Conservation (phyloP, 1,284 basidiomycete species). For the Macrocybe sp. region DNA sequence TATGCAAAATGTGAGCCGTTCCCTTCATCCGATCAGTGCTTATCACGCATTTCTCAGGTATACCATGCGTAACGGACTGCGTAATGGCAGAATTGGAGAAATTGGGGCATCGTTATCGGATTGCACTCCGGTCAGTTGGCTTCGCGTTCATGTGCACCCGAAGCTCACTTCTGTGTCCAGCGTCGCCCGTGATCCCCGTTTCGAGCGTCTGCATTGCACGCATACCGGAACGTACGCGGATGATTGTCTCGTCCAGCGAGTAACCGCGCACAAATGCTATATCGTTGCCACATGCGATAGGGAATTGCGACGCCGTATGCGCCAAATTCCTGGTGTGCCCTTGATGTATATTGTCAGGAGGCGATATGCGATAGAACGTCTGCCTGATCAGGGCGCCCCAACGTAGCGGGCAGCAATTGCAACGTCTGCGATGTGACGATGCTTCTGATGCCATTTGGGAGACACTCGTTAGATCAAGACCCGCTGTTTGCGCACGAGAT, state of each 20-base stretch:
- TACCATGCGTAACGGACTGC: conserved; percentile 97
- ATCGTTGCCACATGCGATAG: conserved; percentile 98
- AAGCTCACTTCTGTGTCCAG: conserved; percentile 34
- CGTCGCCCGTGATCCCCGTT: conserved; percentile 94
- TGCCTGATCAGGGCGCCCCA: conserved; percentile 90
- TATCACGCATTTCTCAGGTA: conserved; percentile 51
- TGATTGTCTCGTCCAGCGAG: conserved; percentile 95
- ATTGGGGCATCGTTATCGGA: conserved; percentile 91
- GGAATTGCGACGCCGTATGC: conserved; percentile 86
- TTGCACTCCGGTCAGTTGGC: conserved; percentile 76
- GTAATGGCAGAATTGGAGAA: conserved; percentile 98
- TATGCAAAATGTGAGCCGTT: conserved; percentile 89
- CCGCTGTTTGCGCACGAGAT: too few relatives aligned
- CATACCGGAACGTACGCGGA: conserved; percentile 98
- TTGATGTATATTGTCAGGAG: conserved; percentile 94
- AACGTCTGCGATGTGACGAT: too few relatives aligned
- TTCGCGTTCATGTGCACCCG: conserved; percentile 1
- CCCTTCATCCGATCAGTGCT: conserved; percentile 1
- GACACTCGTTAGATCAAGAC: not conserved
- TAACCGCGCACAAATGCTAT: conserved; percentile 93
- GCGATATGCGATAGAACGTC: conserved; percentile 87
- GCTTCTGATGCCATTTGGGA: too few relatives aligned
- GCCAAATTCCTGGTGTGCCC: conserved; percentile 92
- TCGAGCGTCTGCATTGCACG: conserved; percentile 89
- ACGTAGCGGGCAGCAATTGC: too few relatives aligned